These are phyloP conservation scores for Danielozyma ontarioensis DNA, from an alignment of 805 yeast genomes.

Conservation along the genomic window DNA sequence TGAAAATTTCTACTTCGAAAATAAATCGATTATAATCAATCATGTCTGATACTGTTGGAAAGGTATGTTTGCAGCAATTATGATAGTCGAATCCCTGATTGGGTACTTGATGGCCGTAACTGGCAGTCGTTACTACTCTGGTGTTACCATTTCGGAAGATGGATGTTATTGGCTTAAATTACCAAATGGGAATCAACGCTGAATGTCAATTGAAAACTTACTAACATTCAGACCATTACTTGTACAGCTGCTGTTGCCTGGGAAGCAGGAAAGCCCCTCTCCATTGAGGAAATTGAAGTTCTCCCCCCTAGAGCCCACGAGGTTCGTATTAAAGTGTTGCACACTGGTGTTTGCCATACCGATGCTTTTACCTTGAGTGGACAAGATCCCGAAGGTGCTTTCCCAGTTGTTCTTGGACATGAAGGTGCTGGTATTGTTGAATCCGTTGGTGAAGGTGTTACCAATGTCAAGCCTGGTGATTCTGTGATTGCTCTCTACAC, in stretches of 20 bases:
- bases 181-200: background rate
- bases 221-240: slow-evolving; percentile 49
- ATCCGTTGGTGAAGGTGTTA: slow-evolving; percentile 90
- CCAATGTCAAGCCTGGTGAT: slow-evolving; percentile 87
- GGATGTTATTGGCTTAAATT: background rate
- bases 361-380: slow-evolving; percentile 97
- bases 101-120: too few relatives aligned
- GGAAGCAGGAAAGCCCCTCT: slow-evolving; percentile 82
- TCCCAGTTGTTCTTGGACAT: slow-evolving; percentile 92
- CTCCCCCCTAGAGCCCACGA: slow-evolving; percentile 96
- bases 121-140: background rate
- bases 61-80: too few relatives aligned
- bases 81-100: too few relatives aligned
- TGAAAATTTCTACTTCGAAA: too few relatives aligned
- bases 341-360: slow-evolving; percentile 97
- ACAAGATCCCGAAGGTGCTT: slow-evolving; percentile 91
- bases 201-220: background rate
- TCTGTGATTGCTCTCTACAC: slow-evolving; percentile 92
- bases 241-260: slow-evolving; percentile 98
- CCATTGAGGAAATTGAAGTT: slow-evolving; percentile 84
- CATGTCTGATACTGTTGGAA: slow-evolving; percentile 2
- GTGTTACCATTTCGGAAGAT: slow-evolving; percentile 18
- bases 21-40: too few relatives aligned
- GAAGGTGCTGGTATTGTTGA: slow-evolving; percentile 98
- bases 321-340: slow-evolving; percentile 81